Evolutionary conservation across 2,329 filamentous ascomycete species (phyloP).

Genomic region (Trichoderma sp.): DNA sequence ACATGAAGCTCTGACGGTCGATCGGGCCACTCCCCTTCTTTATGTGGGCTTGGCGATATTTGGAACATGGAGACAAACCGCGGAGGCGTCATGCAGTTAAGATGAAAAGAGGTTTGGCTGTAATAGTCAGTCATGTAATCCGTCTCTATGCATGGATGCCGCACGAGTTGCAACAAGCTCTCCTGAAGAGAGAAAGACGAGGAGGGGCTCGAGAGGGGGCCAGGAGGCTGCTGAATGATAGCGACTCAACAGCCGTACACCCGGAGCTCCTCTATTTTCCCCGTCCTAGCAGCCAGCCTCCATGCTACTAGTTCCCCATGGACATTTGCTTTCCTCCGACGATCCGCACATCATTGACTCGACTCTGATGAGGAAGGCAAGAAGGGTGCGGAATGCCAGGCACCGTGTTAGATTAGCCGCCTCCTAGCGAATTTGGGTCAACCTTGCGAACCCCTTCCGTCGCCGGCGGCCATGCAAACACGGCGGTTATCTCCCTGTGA

Average conservation of each 20-base stretch:
- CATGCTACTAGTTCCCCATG: neutral
- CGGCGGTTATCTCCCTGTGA: constrained; percentile 5
- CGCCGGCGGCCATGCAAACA: neutral
- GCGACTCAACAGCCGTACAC: neutral
- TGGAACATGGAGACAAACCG: neutral
- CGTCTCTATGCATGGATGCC: neutral
- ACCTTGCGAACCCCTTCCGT: neutral
- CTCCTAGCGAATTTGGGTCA: constrained; percentile 9
- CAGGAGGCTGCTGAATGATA: neutral
- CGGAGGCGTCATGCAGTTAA: constrained; percentile 1
- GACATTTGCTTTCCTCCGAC: constrained; percentile 11
- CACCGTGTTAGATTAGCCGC: constrained; percentile 8
- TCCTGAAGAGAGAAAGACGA: neutral
- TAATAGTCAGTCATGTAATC: neutral
- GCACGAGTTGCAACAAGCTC: constrained; percentile 9
- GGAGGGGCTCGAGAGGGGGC: neutral
- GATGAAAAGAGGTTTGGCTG: constrained; percentile 1
- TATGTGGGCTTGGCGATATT: constrained; percentile 8
- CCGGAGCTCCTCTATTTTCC: constrained; percentile 3
- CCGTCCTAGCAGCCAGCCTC: neutral
- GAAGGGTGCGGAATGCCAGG: neutral
- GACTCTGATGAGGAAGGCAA: neutral
- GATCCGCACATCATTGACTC: constrained; percentile 10
- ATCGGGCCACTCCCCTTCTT: neutral
- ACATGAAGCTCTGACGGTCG: constrained; percentile 10